These are phyloP conservation scores for Cytospora chrysosperma DNA, from an alignment of 2,329 filamentous ascomycete genomes.

Conservation along the genomic window DNA sequence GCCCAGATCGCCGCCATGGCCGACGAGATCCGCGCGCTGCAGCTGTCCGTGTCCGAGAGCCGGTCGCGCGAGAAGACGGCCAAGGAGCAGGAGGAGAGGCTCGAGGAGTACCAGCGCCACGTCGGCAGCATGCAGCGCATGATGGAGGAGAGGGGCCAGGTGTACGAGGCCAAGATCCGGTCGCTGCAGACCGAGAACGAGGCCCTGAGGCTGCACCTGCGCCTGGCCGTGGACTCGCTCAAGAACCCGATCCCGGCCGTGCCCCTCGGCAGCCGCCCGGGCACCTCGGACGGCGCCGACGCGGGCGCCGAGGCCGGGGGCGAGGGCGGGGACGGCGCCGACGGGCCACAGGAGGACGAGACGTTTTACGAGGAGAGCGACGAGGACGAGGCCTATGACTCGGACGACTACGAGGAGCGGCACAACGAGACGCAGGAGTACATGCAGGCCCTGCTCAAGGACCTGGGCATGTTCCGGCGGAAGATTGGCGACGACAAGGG, in stretches of 20 bases:
- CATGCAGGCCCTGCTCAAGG: constrained; percentile 79
- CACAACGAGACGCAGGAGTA: constrained; percentile 73
- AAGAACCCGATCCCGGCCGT: constrained; percentile 84
- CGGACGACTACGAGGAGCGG: constrained; percentile 50
- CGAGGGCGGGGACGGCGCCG: constrained; percentile 22
- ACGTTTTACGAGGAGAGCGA: constrained; percentile 54
- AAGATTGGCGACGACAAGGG: constrained; percentile 83
- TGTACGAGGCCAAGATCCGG: constrained; percentile 91
- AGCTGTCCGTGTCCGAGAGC: constrained; percentile 69
- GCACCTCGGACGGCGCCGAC: constrained; percentile 30
- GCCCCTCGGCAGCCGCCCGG: constrained; percentile 37
- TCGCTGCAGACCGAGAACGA: constrained; percentile 89
- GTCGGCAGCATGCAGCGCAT: constrained; percentile 88
- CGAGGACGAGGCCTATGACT: constrained; percentile 57
- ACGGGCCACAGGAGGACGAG: constrained; percentile 27
- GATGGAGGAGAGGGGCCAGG: constrained; percentile 91
- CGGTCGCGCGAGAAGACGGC: constrained; percentile 72
- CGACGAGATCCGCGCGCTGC: constrained; percentile 84
- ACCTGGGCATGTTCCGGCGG: constrained; percentile 75
- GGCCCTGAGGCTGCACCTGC: constrained; percentile 80
- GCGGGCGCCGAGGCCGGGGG: constrained; percentile 25
- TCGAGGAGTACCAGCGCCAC: constrained; percentile 93
- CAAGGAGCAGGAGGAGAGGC: constrained; percentile 73
- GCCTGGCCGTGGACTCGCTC: constrained; percentile 79
- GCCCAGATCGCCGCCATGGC: constrained; percentile 93